Percentiles rank a stretch among this genome's conserved stretches.
phyloP scores from a whole-genome alignment of 148 eudicot species.

The Rhododendron molle region DNA sequence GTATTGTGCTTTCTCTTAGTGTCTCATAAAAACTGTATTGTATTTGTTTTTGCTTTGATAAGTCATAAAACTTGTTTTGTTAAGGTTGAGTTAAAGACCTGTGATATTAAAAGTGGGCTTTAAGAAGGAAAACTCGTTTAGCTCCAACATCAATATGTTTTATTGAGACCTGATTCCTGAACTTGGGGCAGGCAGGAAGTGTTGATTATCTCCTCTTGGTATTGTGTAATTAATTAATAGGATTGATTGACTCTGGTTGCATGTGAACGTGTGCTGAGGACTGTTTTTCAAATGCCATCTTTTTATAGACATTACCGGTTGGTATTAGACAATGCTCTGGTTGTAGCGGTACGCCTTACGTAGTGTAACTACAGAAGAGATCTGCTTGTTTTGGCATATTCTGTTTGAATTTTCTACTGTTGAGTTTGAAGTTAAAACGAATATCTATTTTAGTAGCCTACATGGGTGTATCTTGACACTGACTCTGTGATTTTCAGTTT shows the following conservation, averaged over 20 bases:
- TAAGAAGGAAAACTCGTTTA: neutral
- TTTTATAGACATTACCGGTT: neutral
- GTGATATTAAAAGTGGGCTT: too few species aligned
- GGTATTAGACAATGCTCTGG: neutral
- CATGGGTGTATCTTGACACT: neutral
- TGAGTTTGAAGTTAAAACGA: neutral
- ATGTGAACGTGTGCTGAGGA: neutral
- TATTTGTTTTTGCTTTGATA: too few species aligned
- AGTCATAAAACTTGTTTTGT: neutral
- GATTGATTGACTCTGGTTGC: neutral
- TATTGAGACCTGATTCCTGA: neutral
- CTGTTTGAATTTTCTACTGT: neutral
- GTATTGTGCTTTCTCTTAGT: neutral
- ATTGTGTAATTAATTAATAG: too few species aligned
- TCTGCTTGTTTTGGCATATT: neutral
- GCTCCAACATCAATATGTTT: neutral
- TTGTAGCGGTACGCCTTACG: neutral
- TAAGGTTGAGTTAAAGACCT: neutral
- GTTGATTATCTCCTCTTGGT: neutral
- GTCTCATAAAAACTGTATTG: neutral
- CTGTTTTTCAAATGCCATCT: neutral
- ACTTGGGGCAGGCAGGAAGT: neutral
- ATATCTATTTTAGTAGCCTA: neutral
- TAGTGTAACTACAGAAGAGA: neutral
- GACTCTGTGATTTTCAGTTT: constrained; percentile 40